Base-by-base conservation (phyloP, 208 protist species). In the Vickermania spadyakhi region DNA sequence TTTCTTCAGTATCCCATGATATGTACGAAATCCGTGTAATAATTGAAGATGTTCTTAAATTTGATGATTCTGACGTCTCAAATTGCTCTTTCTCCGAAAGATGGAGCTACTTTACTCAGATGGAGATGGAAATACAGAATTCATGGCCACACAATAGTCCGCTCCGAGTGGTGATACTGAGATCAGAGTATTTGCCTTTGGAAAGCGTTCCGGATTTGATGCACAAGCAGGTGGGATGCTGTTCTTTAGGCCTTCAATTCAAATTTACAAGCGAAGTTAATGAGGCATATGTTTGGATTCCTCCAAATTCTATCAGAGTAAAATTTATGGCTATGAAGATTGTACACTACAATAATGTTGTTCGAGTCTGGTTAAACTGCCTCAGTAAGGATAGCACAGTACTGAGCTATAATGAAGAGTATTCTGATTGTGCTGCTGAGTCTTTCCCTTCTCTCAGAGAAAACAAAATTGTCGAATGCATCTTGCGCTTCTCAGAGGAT, bases 21-120 rank as follows among this genome's bases (percentile, higher is more conserved):
- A 68, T 65, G 50, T 50, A 71, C 22, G 79, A 94, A 25, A 84
- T 77, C 62, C 70, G 79, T 28, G 83, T 88, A 31, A 77, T 94
- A 52, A 54, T 94, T 13, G 75, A 89, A 42, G 87, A 94, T 60
- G 68, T 94, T 49, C 58, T 90, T 14, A 51, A 75, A 30, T 90
- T 88, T 60, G 65, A 88, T 56, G 76, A 75, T 26, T 70, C 58
- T 28, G 74, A 91, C 29, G 72, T 86, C 13, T 68, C 66, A 49
- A 62, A 68, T 22, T 59, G 72, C 21, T 59, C 68, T 7, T 94
- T 89, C 66, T 26, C 73, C 4, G 75, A 89, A 52, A 73, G 87
- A 4, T 79, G 85, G 80, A 26, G 58, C 22, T 69, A 73, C 58
- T 11, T 91, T 25, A 82, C 73, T 52, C 79, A 75, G 53, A 42